These are phyloP conservation scores for Candolleomyces aberdarensis DNA, from an alignment of 768 basidiomycete genomes.

Conservation along the genomic window DNA sequence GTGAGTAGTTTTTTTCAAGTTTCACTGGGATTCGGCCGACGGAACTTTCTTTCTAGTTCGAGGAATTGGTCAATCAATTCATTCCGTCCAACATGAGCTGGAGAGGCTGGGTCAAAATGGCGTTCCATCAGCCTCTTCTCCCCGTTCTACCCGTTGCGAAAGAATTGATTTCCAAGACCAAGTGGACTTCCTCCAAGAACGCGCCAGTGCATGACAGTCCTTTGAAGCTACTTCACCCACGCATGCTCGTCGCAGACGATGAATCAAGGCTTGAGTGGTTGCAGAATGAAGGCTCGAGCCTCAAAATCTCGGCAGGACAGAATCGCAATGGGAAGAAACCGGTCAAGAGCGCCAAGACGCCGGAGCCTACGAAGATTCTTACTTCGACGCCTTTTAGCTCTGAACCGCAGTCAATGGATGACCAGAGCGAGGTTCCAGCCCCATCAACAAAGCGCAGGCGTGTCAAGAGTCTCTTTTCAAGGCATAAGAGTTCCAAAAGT, in stretches of 20 bases:
- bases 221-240: conserved; percentile 29
- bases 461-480: conserved; percentile 31
- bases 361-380: background rate
- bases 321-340: background rate
- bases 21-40: background rate
- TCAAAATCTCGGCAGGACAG: background rate
- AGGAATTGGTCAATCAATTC: conserved; percentile 76
- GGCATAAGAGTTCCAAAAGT: background rate
- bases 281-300: conserved; percentile 11
- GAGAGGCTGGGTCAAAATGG: conserved; percentile 83
- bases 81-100: conserved; percentile 75
- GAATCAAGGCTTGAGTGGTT: conserved; percentile 21
- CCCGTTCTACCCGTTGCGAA: conserved; percentile 78
- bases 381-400: conserved; percentile 32
- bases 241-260: conserved; percentile 23
- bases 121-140: conserved; percentile 74
- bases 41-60: conserved; percentile 48
- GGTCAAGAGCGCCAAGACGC: background rate
- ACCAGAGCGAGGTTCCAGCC: conserved; percentile 9
- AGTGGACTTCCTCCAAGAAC: conserved; percentile 52
- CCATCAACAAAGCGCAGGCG: conserved; percentile 19
- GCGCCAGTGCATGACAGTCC: conserved; percentile 30
- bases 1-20: conserved; percentile 38
- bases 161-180: conserved; percentile 76
- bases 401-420: conserved; percentile 37